Percentiles rank a stretch among this genome's conserved stretches.
phyloP scores from a whole-genome alignment of 1,284 basidiomycete genomes.

The Trametes versicolor region DNA sequence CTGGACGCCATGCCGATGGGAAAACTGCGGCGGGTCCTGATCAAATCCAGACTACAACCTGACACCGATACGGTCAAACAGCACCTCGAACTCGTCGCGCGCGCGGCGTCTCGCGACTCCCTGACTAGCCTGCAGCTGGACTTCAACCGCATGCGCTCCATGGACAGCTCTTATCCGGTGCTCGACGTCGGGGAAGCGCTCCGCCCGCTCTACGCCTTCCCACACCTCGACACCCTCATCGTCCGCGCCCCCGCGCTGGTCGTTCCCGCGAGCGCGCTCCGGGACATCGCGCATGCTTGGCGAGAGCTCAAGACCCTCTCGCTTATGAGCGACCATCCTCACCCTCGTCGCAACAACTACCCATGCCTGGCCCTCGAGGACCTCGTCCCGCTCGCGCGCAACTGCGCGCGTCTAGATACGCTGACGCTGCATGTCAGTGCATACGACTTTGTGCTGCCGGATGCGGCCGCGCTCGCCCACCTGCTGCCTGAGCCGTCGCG shows the following conservation, averaged over 20 bases:
- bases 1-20: too few relatives aligned
- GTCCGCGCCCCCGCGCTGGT: background rate
- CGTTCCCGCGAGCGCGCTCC: background rate
- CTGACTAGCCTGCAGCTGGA: background rate
- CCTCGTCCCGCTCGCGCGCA: slow-evolving; percentile 8
- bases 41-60: too few relatives aligned
- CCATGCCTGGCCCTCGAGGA: background rate
- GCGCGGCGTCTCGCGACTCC: background rate
- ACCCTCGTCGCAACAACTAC: too few relatives aligned
- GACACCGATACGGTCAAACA: background rate
- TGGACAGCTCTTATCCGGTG: background rate
- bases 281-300: slow-evolving; percentile 6
- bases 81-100: background rate
- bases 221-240: background rate
- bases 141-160: background rate
- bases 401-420: background rate
- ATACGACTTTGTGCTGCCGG: background rate
- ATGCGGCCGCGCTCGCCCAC: background rate
- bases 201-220: slow-evolving; percentile 1
- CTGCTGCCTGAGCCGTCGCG: slow-evolving; percentile 1
- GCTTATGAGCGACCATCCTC: background rate
- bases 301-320: background rate
- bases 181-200: background rate
- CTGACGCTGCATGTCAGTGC: slow-evolving; percentile 1
- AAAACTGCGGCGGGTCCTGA: too few relatives aligned